Conservation (phyloP, 2,329 filamentous ascomycete genomes). For the Didymellaceae sp. region DNA sequence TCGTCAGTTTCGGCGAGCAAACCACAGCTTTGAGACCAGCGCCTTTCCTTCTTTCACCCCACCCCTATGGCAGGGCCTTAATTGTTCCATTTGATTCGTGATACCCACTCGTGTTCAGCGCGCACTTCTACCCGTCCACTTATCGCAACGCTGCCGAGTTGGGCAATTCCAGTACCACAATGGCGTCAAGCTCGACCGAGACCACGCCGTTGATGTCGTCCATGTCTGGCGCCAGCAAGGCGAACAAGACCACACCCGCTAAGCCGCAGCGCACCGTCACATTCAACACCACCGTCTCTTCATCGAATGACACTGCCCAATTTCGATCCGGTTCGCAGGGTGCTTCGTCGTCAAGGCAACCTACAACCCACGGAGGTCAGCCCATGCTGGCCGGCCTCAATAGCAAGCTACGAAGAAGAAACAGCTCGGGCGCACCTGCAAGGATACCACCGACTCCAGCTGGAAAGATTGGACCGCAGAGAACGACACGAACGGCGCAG, state of each 20-base stretch:
- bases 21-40: slow-evolving; percentile 4
- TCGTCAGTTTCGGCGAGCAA: slow-evolving; percentile 19
- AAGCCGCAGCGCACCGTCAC: slow-evolving; percentile 70
- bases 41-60: slow-evolving; percentile 10
- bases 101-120: slow-evolving; percentile 2
- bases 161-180: slow-evolving; percentile 17
- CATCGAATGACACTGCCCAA: slow-evolving; percentile 48
- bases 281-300: slow-evolving; percentile 70
- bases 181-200: slow-evolving; percentile 47
- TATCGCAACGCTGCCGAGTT: neutral
- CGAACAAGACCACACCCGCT: slow-evolving; percentile 27
- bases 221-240: slow-evolving; percentile 33
- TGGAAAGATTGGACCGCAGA: slow-evolving; percentile 87
- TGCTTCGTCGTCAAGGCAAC: slow-evolving; percentile 35
- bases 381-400: slow-evolving; percentile 76
- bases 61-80: slow-evolving; percentile 20
- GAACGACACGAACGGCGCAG: slow-evolving; percentile 93
- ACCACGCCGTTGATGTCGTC: slow-evolving; percentile 48
- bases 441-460: slow-evolving; percentile 50
- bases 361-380: slow-evolving; percentile 49
- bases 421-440: slow-evolving; percentile 75
- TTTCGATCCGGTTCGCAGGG: slow-evolving; percentile 40
- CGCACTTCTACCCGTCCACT: neutral
- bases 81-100: slow-evolving; percentile 5
- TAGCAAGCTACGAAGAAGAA: slow-evolving; percentile 83